Percentiles rank a stretch among this genome's conserved stretches.
Conservation (phyloP, 2,329 filamentous ascomycete species). For the Atkinsonella texensis region DNA sequence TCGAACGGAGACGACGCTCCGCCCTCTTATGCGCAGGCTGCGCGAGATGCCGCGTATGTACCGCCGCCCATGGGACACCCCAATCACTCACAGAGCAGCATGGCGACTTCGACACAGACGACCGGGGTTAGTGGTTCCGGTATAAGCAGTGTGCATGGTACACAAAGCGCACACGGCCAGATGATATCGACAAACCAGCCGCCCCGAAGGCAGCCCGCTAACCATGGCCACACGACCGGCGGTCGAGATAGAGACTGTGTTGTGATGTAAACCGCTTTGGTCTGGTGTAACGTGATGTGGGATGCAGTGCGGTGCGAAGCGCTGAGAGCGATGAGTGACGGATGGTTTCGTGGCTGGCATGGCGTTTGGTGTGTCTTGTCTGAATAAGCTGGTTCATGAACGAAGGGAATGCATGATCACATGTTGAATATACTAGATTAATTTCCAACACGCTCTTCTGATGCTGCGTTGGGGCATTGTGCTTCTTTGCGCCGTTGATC, state of each 20-base stretch:
- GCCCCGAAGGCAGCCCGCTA: constrained; percentile 10
- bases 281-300: neutral
- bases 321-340: neutral
- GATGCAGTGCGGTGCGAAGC: neutral
- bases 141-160: neutral
- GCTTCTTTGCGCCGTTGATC: no score
- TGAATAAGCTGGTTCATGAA: neutral
- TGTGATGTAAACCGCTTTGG: constrained; percentile 29
- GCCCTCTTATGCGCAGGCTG: constrained; percentile 46
- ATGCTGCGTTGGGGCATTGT: no score
- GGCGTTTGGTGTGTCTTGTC: constrained; percentile 2
- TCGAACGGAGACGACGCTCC: constrained; percentile 38
- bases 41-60: constrained; percentile 38
- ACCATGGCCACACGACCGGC: constrained; percentile 3
- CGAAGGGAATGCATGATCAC: no score
- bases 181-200: neutral
- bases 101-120: constrained; percentile 4
- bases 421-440: no score
- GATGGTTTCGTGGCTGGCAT: constrained; percentile 1
- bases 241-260: constrained; percentile 27
- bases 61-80: constrained; percentile 40
- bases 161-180: neutral
- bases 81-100: constrained; percentile 31
- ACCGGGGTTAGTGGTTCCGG: constrained; percentile 2
- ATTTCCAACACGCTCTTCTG: no score